Evolutionary conservation across 2,329 filamentous ascomycete species (phyloP), one percentile per base, ranked within the genome.

Genomic region (Xylariaceae sp.): DNA sequence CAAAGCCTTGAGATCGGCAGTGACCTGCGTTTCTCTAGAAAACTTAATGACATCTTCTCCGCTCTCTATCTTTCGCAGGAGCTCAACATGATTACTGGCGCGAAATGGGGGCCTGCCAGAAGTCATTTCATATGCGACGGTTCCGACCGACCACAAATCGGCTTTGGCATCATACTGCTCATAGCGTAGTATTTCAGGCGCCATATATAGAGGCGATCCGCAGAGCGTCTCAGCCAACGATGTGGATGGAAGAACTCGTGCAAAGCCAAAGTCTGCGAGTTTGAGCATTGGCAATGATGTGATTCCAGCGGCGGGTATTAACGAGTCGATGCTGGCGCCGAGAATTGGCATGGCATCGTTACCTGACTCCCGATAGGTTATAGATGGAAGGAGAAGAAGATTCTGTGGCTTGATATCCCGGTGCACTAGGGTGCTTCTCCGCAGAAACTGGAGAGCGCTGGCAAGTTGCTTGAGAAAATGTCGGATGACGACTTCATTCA

Each of bases 401-500:
- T 99, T 99, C 68, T 99, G 94, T 5, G 94, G 94, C 69, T 99
- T 99, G 64, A 99, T 88, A 68, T 99, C 94, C 61, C 94, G 89
- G 74, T 99, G 94, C 46, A 99, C 91, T 62, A 96, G 88, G 68
- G 96, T 91, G 61, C 86, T 84, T 54, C 84, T 81, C 50, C 92
- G 84, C 48, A 99, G 78, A 65, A 97, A 99, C 69, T 93, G 83
- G 55, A 99, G 78, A 5, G 94, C 93, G 70, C 93, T 97, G 31
- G 89, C 82, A 47, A 99, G 86, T 71, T 99, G 94, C 71, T 97
- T 96, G 52, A 96, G 78, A 66, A 97, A 99, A 73, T 99, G 94
- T 31, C 94, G 87, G 48, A 91, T 91, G 60, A 99, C 81, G n/a
- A 97, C 93, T 72, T 99, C 94, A 69, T 97, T 88, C 41, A 99